Evolutionary conservation across 345 rosid genomes (phyloP).

Genomic region (Raphanus sativus): DNA sequence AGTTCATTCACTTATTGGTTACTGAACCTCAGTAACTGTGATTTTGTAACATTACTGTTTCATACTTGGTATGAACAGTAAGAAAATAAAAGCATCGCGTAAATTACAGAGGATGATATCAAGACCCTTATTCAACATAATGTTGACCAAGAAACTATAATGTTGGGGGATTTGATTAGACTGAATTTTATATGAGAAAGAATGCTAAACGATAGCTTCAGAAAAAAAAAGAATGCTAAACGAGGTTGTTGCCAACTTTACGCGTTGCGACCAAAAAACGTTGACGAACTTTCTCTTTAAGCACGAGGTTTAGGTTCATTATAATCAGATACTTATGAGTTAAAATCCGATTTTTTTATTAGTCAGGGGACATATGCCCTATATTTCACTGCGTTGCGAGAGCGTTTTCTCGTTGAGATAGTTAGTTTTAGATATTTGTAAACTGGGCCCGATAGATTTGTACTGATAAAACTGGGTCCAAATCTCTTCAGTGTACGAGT

Average conservation of each 20-base stretch:
- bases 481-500: background rate
- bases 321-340: background rate
- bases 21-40: too few relatives aligned
- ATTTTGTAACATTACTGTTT: too few relatives aligned
- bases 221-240: background rate
- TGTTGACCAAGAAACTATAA: background rate
- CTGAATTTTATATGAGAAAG: background rate
- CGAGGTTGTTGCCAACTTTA: conserved; percentile 14
- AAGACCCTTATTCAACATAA: too few relatives aligned
- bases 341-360: background rate
- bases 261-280: background rate
- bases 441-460: conserved; percentile 27
- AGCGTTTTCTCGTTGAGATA: background rate
- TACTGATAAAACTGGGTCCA: conserved; percentile 31
- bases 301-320: background rate
- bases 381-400: background rate
- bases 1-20: too few relatives aligned
- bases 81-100: too few relatives aligned
- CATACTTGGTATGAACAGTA: too few relatives aligned
- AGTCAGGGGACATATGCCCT: background rate
- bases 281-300: background rate
- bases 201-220: background rate
- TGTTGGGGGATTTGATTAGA: background rate
- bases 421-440: conserved; percentile 29
- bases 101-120: too few relatives aligned